These are phyloP conservation scores for Fonsecaea erecta DNA, from an alignment of 2,329 filamentous ascomycete species.

Conservation along the genomic window DNA sequence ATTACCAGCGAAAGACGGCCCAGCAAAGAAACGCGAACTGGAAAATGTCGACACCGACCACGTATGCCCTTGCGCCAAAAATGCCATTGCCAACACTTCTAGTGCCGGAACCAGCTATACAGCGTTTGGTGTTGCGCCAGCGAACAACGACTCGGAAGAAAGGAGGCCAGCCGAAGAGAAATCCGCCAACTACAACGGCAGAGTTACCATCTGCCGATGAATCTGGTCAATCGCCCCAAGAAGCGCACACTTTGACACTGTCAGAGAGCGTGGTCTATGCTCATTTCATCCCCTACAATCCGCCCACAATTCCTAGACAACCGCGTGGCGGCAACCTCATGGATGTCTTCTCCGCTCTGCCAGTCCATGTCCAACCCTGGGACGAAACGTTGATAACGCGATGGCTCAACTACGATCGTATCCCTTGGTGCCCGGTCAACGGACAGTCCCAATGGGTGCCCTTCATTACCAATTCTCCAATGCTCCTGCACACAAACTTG, in stretches of 20 bases:
- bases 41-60: slow-evolving; percentile 19
- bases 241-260: background rate
- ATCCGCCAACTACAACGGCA: background rate
- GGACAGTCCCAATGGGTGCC: slow-evolving; percentile 20
- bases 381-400: slow-evolving; percentile 19
- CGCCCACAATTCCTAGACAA: slow-evolving; percentile 3
- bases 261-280: background rate
- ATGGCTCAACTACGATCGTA: slow-evolving; percentile 24
- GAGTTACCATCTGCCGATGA: background rate
- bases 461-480: slow-evolving; percentile 9
- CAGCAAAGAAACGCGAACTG: slow-evolving; percentile 7
- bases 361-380: slow-evolving; percentile 13
- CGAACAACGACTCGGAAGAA: background rate
- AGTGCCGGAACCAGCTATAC: too few relatives aligned
- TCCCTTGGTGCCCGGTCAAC: slow-evolving; percentile 24
- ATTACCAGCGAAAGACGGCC: slow-evolving; percentile 19
- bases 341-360: slow-evolving; percentile 16
- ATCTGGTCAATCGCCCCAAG: slow-evolving; percentile 4
- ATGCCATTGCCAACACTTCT: background rate
- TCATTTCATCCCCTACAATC: background rate
- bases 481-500: slow-evolving; percentile 23
- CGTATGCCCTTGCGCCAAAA: slow-evolving; percentile 3
- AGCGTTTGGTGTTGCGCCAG: slow-evolving; percentile 1
- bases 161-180: slow-evolving; percentile 1
- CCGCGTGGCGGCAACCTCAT: slow-evolving; percentile 7